Evolutionary conservation across 1,139 yeast species (phyloP).

Genomic region (Geotrichum histeridarum): DNA sequence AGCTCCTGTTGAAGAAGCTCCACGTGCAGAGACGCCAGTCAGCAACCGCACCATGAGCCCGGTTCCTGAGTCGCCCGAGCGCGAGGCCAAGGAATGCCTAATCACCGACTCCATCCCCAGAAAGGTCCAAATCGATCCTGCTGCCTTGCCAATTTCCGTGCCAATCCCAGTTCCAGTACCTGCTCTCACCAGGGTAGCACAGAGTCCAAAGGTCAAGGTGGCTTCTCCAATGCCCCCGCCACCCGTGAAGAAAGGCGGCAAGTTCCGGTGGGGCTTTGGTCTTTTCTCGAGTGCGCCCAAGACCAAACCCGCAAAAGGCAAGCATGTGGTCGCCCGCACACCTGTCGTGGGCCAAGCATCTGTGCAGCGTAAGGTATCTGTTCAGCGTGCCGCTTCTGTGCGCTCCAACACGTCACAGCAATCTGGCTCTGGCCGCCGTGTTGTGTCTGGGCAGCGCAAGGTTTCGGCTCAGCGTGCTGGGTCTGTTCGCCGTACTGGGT

Average conservation of each 20-base stretch:
- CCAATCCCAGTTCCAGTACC: background rate
- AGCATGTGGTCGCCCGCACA: background rate
- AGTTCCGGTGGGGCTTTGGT: constrained; percentile 15
- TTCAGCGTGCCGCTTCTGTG: background rate
- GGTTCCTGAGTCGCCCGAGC: background rate
- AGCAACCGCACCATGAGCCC: background rate
- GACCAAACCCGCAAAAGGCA: background rate
- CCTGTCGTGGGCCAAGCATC: background rate
- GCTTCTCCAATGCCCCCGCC: background rate
- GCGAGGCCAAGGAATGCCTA: no score
- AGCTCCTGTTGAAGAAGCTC: background rate
- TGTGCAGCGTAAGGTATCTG: background rate
- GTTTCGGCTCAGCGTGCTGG: constrained; percentile 1
- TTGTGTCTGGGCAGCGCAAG: background rate
- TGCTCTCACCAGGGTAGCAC: background rate
- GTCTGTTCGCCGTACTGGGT: background rate
- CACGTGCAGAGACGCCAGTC: background rate
- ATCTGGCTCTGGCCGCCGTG: background rate
- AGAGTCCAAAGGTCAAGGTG: background rate
- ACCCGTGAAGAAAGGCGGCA: background rate
- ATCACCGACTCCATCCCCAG: no score
- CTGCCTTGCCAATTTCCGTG: background rate
- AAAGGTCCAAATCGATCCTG: no score
- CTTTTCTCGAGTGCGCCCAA: background rate
- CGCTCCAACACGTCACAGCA: background rate